Evolutionary conservation across 2,329 filamentous ascomycete genomes (phyloP).

Genomic region (Thielaviopsis cerberus): DNA sequence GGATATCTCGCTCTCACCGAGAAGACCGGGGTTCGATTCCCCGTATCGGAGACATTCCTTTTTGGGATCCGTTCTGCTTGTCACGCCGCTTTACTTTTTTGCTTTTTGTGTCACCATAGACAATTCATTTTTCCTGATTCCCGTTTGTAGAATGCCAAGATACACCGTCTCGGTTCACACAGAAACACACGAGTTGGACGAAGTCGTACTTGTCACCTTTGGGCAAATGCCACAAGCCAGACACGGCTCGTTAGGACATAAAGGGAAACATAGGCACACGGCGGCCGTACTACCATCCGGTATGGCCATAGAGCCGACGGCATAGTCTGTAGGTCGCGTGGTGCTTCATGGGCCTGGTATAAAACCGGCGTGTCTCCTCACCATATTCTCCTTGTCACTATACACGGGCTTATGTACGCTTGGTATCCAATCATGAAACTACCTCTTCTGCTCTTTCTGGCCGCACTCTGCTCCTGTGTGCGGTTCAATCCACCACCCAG

Average conservation of each 20-base stretch:
- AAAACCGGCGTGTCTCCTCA: background rate
- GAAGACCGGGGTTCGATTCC: slow-evolving; percentile 14
- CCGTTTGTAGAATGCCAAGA: background rate
- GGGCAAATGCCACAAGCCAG: background rate
- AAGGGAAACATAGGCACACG: background rate
- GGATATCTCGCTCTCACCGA: slow-evolving; percentile 10
- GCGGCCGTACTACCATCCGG: background rate
- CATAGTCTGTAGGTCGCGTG: background rate
- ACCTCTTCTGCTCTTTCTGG: background rate
- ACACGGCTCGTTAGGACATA: background rate
- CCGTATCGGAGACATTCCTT: slow-evolving; percentile 13
- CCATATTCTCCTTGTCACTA: background rate
- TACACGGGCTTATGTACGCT: no score
- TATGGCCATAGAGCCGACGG: background rate
- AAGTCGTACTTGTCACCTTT: background rate
- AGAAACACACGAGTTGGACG: background rate
- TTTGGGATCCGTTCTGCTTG: no score
- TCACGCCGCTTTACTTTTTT: no score
- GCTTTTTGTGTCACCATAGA: background rate
- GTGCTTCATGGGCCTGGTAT: background rate
- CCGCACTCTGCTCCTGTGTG: background rate
- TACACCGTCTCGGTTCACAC: background rate
- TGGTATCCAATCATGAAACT: background rate
- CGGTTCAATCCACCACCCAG: background rate
- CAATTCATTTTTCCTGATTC: background rate